Conservation (phyloP, 2,329 filamentous ascomycete species). For the Gremmenia infestans region DNA sequence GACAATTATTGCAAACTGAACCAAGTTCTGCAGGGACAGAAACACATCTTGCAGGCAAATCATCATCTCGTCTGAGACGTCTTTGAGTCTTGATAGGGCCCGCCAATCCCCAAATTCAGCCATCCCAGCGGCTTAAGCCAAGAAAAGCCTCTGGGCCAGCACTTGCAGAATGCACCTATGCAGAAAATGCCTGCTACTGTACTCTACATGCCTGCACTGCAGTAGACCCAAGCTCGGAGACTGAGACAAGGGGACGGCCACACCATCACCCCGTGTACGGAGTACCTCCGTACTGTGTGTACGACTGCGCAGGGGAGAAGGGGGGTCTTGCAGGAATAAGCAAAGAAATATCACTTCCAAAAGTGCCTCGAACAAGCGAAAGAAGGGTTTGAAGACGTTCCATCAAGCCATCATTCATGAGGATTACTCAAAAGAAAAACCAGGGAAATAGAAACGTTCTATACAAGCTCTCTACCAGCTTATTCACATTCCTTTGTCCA, state of each 20-base stretch:
- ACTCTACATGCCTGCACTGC: no score
- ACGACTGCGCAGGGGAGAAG: neutral
- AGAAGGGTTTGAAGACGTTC: no score
- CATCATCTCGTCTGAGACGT: neutral
- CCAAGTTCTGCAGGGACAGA: neutral
- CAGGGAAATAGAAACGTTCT: no score
- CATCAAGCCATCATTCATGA: no score
- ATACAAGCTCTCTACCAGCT: no score
- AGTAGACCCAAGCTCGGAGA: neutral
- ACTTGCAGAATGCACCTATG: constrained; percentile 6
- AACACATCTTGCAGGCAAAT: constrained; percentile 3
- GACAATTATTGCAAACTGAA: no score
- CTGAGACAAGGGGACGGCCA: neutral
- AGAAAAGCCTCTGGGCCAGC: constrained; percentile 17
- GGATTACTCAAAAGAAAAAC: no score
- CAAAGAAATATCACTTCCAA: no score
- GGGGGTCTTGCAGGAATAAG: no score
- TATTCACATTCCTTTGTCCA: no score
- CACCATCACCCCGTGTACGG: neutral
- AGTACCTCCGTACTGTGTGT: neutral
- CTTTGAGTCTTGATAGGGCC: no score
- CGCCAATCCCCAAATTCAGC: constrained; percentile 2
- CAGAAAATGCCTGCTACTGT: constrained; percentile 6
- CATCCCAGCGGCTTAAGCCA: constrained; percentile 12
- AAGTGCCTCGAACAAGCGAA: no score